phyloP scores from a whole-genome alignment of 192 early-diverging fungal genomes.

The Coemansia sp. region DNA sequence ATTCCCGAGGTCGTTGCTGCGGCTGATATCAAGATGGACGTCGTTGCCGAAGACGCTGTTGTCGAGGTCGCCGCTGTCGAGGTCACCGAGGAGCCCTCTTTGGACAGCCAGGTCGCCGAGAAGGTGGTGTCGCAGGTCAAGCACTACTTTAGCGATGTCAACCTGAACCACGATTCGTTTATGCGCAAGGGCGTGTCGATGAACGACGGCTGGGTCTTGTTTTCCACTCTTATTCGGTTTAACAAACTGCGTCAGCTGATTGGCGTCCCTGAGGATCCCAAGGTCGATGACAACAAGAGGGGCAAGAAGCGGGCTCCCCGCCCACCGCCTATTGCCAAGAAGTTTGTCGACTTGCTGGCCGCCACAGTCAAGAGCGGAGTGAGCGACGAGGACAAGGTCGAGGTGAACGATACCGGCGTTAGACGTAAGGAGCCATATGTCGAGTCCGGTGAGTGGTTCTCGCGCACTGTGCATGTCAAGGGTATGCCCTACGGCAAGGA shows the following conservation, averaged over 20 bases:
- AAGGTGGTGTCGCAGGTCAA: conserved; percentile 45
- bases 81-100: background rate
- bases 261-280: conserved; percentile 18
- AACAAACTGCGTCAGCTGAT: conserved; percentile 50
- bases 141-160: conserved; percentile 55
- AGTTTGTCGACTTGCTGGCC: conserved; percentile 20
- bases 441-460: conserved; percentile 40
- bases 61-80: background rate
- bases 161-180: conserved; percentile 50
- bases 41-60: background rate
- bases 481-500: conserved; percentile 44
- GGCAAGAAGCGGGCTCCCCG: background rate
- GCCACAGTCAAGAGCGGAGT: conserved; percentile 19
- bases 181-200: conserved; percentile 35
- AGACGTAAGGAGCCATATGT: conserved; percentile 34
- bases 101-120: conserved; percentile 20
- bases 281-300: background rate
- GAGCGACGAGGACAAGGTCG: conserved; percentile 18
- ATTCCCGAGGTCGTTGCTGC: conserved; percentile 34
- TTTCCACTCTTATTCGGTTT: conserved; percentile 38
- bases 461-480: conserved; percentile 49
- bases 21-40: conserved; percentile 5
- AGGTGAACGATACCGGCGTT: conserved; percentile 44
- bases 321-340: conserved; percentile 11
- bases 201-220: conserved; percentile 42